A percentile compares a stretch with the other conserved stretches of the same genome.
Conservation (phyloP, 2,329 filamentous ascomycete species). For the Chaetomium sp. region DNA sequence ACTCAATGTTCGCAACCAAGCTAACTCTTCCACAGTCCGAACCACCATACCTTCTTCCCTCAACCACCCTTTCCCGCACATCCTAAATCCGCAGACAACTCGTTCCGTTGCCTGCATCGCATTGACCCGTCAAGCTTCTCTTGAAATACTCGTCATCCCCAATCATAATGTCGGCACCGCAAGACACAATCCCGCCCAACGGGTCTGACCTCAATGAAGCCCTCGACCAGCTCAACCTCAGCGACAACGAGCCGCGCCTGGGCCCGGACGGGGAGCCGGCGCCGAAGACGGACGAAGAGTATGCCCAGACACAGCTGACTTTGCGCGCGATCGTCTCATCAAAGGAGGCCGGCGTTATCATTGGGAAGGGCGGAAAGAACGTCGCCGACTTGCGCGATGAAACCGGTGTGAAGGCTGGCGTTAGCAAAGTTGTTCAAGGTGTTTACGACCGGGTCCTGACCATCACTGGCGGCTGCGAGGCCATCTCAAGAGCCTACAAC, state of each 20-base stretch:
- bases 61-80: neutral
- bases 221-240: conserved; percentile 67
- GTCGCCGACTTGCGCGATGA: conserved; percentile 96
- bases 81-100: conserved; percentile 8
- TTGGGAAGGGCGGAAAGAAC: conserved; percentile 98
- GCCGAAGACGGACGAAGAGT: conserved; percentile 96
- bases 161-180: conserved; percentile 60
- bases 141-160: neutral
- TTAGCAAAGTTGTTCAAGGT: conserved; percentile 97
- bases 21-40: conserved; percentile 4
- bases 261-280: conserved; percentile 75
- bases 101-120: conserved; percentile 3
- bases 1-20: neutral
- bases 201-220: conserved; percentile 63
- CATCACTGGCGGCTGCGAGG: conserved; percentile 85
- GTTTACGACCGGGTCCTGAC: conserved; percentile 97
- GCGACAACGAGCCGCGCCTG: conserved; percentile 61
- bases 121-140: neutral
- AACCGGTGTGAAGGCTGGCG: conserved; percentile 95
- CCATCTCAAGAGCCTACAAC: conserved; percentile 88
- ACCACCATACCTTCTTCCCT: neutral
- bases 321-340: conserved; percentile 97
- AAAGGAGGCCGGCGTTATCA: conserved; percentile 98
- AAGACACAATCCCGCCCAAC: conserved; percentile 59
- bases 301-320: conserved; percentile 87